Evolutionary conservation across 352 stramenopile genomes (phyloP).

Genomic region (Pythium phragmiticola): DNA sequence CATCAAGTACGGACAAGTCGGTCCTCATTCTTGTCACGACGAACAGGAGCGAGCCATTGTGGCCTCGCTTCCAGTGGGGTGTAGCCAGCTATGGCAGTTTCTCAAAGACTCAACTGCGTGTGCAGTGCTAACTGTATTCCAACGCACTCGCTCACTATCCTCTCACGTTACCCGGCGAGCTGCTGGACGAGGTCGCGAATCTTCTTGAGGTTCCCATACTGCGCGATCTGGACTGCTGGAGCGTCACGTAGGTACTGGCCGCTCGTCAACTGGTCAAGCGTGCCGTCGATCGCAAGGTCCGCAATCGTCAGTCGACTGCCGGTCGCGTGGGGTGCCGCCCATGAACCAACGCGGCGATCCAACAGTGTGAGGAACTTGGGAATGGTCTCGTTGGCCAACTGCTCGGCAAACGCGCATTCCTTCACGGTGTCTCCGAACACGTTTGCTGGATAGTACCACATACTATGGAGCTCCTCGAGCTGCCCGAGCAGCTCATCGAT

Average conservation of each 20-base stretch:
- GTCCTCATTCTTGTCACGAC: conserved; percentile 58
- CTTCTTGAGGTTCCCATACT: conserved; percentile 5
- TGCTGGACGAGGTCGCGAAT: conserved; percentile 8
- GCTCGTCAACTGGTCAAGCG: conserved; percentile 37
- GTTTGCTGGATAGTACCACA: conserved; percentile 32
- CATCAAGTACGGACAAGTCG: conserved; percentile 53
- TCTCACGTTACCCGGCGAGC: not conserved
- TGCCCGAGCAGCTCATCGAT: conserved; percentile 55
- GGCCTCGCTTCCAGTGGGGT: conserved; percentile 1
- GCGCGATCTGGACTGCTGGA: not conserved
- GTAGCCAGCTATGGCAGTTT: not conserved
- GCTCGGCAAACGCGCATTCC: conserved; percentile 27
- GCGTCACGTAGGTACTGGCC: conserved; percentile 6
- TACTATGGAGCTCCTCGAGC: conserved; percentile 25
- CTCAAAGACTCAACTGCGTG: too few species aligned
- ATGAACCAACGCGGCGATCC: conserved; percentile 36
- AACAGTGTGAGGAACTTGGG: conserved; percentile 40
- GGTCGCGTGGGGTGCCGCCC: conserved; percentile 29
- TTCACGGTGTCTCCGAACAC: conserved; percentile 29
- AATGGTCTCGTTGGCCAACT: conserved; percentile 36
- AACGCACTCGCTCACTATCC: not conserved
- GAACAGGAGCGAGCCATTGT: conserved; percentile 17
- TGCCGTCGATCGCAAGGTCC: conserved; percentile 48
- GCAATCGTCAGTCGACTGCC: conserved; percentile 40
- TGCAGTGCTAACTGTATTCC: too few species aligned